A percentile compares a stretch with the other conserved stretches of the same genome.
Evolutionary conservation across 768 basidiomycete genomes (phyloP).

Genomic region (Psilocybe sp.): DNA sequence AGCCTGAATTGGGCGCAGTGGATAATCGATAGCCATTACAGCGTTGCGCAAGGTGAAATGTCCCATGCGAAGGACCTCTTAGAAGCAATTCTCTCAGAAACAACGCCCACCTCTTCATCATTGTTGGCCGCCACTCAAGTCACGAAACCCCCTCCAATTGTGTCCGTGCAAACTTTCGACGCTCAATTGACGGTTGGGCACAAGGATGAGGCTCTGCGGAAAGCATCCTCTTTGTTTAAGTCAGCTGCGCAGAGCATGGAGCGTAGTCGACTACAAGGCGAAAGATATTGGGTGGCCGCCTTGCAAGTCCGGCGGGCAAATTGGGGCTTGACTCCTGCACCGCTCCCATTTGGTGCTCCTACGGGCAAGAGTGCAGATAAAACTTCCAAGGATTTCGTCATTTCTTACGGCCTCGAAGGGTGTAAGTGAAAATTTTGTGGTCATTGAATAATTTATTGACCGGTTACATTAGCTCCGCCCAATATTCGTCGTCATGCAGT

Average conservation of each 20-base stretch:
- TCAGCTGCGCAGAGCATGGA: slow-evolving; percentile 69
- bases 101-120: slow-evolving; percentile 1
- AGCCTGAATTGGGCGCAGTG: not conserved
- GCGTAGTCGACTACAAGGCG: slow-evolving; percentile 53
- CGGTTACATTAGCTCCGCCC: slow-evolving; percentile 48
- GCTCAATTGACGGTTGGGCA: slow-evolving; percentile 70
- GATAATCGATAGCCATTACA: slow-evolving; percentile 23
- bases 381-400: slow-evolving; percentile 77
- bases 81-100: slow-evolving; percentile 48
- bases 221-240: slow-evolving; percentile 71
- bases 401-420: slow-evolving; percentile 80
- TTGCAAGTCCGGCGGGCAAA: slow-evolving; percentile 73
- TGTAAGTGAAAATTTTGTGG: slow-evolving; percentile 43
- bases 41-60: slow-evolving; percentile 79
- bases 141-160: slow-evolving; percentile 61
- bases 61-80: slow-evolving; percentile 72
- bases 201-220: slow-evolving; percentile 77
- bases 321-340: slow-evolving; percentile 80
- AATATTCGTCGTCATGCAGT: slow-evolving; percentile 66
- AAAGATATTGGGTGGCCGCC: slow-evolving; percentile 82
- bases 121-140: slow-evolving; percentile 60
- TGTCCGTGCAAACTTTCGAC: slow-evolving; percentile 70
- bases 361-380: slow-evolving; percentile 77
- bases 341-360: slow-evolving; percentile 66
- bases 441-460: not conserved